Conservation (phyloP, 1,284 basidiomycete species). For the Ceratobasidium sp. region DNA sequence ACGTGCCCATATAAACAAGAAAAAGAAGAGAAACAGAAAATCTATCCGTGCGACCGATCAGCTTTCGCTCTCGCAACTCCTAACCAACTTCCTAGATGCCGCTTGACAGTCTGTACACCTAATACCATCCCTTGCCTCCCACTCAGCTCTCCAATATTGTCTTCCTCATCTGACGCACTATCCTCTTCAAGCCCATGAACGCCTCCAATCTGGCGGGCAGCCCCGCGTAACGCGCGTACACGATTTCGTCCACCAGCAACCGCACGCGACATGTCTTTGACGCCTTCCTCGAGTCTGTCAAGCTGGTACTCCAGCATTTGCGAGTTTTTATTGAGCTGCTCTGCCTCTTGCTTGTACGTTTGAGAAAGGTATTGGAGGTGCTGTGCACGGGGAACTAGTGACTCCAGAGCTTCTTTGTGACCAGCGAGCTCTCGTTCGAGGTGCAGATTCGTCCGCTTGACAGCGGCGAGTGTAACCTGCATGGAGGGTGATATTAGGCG, state of each 20-base stretch:
- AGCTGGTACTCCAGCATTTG: slow-evolving; percentile 46
- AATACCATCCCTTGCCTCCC: slow-evolving; percentile 7
- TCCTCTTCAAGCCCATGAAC: slow-evolving; percentile 41
- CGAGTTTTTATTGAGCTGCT: slow-evolving; percentile 40
- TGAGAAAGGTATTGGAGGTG: slow-evolving; percentile 39
- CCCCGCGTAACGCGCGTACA: slow-evolving; percentile 31
- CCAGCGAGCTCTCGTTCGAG: slow-evolving; percentile 40
- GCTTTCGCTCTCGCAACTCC: slow-evolving; percentile 8
- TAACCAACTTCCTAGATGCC: slow-evolving; percentile 21
- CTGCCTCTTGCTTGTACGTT: slow-evolving; percentile 30
- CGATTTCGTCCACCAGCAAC: slow-evolving; percentile 41
- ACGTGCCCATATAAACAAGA: slow-evolving; percentile 8
- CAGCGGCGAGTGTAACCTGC: slow-evolving; percentile 40
- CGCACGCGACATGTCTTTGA: slow-evolving; percentile 38
- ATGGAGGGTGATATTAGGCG: not conserved
- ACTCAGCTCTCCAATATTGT: not conserved
- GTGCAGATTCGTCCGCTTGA: slow-evolving; percentile 42
- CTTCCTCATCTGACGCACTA: slow-evolving; percentile 37
- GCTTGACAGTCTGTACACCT: slow-evolving; percentile 37
- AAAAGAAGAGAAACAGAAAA: not conserved
- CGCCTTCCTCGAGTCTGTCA: slow-evolving; percentile 41
- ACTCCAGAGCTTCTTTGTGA: slow-evolving; percentile 42
- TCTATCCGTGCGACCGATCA: slow-evolving; percentile 16
- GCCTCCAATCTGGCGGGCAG: slow-evolving; percentile 33
- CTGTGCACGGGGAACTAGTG: slow-evolving; percentile 30